A percentile compares a stretch with the other conserved stretches of the same genome.
phyloP scores from a whole-genome alignment of 2,329 filamentous ascomycete species.

The Myriangium duriaei region DNA sequence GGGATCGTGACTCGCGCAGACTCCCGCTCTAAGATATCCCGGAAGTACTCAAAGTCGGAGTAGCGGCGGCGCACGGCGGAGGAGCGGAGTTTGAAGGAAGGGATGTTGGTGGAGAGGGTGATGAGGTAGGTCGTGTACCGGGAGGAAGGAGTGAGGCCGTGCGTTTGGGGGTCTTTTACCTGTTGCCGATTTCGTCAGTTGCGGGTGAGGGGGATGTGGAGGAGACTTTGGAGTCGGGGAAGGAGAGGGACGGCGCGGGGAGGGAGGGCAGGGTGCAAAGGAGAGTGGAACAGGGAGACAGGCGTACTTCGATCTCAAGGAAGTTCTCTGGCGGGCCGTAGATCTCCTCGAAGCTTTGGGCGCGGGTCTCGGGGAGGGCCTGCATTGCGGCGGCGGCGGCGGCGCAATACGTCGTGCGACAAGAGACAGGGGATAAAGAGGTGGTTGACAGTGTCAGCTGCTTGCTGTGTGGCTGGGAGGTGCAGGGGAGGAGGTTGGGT shows the following conservation, averaged over 20 bases:
- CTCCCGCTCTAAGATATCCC: constrained; percentile 94
- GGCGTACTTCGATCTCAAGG: constrained; percentile 80
- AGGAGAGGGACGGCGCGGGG: constrained; percentile 5
- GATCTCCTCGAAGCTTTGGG: constrained; percentile 97
- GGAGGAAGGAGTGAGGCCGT: constrained; percentile 59
- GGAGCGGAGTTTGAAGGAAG: constrained; percentile 85
- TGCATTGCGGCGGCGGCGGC: constrained; percentile 44
- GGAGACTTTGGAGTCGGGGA: constrained; percentile 3
- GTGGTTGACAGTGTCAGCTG: too few relatives aligned
- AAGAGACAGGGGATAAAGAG: too few relatives aligned
- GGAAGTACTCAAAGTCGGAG: constrained; percentile 97
- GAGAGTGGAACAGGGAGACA: constrained; percentile 5
- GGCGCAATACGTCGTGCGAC: too few relatives aligned
- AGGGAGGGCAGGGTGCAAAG: constrained; percentile 1
- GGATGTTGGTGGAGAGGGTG: constrained; percentile 94
- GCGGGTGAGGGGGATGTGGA: constrained; percentile 1
- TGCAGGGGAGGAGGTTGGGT: too few relatives aligned
- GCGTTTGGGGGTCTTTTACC: constrained; percentile 88
- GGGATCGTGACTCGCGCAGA: constrained; percentile 90
- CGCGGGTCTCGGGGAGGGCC: constrained; percentile 55
- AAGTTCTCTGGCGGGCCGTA: constrained; percentile 98
- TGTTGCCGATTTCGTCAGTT: constrained; percentile 27
- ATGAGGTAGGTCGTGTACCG: constrained; percentile 99
- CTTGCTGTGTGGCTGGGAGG: too few relatives aligned
- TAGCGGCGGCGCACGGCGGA: constrained; percentile 85